Evolutionary conservation across 169 alveolate genomes (phyloP), one percentile per base, ranked within the genome.

Genomic region (Plasmodium vivax): DNA sequence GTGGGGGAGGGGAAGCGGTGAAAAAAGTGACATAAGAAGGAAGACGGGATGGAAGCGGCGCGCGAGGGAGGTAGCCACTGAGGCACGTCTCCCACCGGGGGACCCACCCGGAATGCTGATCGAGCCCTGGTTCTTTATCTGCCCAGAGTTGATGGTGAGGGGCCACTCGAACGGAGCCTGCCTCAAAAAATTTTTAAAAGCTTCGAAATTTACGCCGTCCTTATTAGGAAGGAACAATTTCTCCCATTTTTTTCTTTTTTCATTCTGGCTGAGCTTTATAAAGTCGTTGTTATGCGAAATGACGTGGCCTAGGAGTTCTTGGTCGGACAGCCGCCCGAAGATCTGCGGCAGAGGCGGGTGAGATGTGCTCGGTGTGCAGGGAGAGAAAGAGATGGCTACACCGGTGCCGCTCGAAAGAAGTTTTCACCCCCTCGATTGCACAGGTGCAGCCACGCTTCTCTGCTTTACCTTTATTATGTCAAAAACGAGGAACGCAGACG

Each of bases 141-240:
- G 95, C 36, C 95, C 95, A 10, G 95, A 82, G 32, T 91, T 91
- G n/a, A 91, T 83, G 19, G 95, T 91, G 12, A 91, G 71, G 14
- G 95, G 95, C 95, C 95, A 91, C 58, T 91, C 95, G 74, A 91
- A 91, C 82, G 38, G 71, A 14, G 41, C 83, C n/a, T 81, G 83
- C 23, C 54, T 45, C 75, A 91, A 23, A 91, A 91, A 91, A 2
- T 8, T 72, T 30, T 91, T 80, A 32, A 91, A 51, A 12, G 41
- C n/a, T 41, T 80, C 92, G 74, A 72, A 80, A 51, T 80, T 91
- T n/a, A 91, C 32, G n/a, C 16, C 45, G 38, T 91, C 75, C 30
- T 80, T 91, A 19, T 51, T 12, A 9, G 77, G 38, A 9, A 68
- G 77, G 74, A 91, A 91, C 71, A 91, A 82, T 47, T 62, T 58